Evolutionary conservation across 805 yeast genomes (phyloP), one percentile per base, ranked within the genome.

Genomic region (Debaryomyces maramus): DNA sequence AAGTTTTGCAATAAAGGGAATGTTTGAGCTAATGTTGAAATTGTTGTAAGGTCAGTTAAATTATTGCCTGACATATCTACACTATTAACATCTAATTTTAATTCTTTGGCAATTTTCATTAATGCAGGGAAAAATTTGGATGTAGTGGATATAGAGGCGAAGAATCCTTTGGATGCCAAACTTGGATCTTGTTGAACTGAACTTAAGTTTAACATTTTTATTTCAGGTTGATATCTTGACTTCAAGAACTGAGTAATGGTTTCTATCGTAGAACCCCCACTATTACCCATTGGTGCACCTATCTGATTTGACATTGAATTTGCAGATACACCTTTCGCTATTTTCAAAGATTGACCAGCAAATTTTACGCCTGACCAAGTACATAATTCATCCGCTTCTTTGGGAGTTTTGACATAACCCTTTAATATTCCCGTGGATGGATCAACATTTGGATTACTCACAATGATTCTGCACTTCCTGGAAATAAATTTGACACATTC

Each of bases 51-150:
- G 52, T 88, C 95, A 18, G 65, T 62, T 28, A 93, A 61, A 40
- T 73, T 72, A 58, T 67, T 93, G 34, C 51, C 48, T 4, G 90
- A 77, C 24, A 88, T 60, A 58, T 83, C 85, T 6, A 90, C 78
- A 41, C 88, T 82, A 21, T 81, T 83, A 3, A 89, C 83, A 19
- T 77, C 80, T n/a, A 70, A 45, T 40, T 69, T 68, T 38, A 63
- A 46, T 38, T 78, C 77, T 3, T 69, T 63, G 1, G 96, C 96
- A 6, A 91, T 63, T 56, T 84, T 86, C 85, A 91, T 79, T 48
- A 93, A 65, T 0, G 98, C 98, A 8, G 88, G 85, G 60, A 91
- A 88, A 75, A 89, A 83, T 61, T 91, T 93, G 10, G 90, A 75
- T 23, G 83, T 75, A 1, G 87, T 80, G 8, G 80, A 62, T 11